Evolutionary conservation across 2,329 filamentous ascomycete genomes (phyloP), one percentile per base, ranked within the genome.

Genomic region (Penicillium sp.): DNA sequence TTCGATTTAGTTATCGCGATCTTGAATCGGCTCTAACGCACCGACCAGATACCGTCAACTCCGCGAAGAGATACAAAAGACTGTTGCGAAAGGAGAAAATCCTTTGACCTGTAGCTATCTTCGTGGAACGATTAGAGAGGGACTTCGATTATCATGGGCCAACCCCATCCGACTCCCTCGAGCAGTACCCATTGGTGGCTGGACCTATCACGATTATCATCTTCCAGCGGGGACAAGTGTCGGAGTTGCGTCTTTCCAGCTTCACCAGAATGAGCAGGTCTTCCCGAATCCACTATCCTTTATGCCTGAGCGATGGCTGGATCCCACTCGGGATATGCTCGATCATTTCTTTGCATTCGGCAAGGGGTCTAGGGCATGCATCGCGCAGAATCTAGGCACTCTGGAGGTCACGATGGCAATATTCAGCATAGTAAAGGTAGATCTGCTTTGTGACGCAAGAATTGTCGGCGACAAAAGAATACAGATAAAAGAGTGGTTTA

Each of bases 401-500:
- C 63, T 67, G 1, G 79, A 82, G 64, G 61, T 82, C 47, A 74
- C 66, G 23, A 64, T 75, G 60, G 75, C 74, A 0, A 73, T 75
- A 2, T 72, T 76, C 56, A 75, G 69, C 26, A 49, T 83, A 12
- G 78, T 75, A 0, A 66, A 73, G 50, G 74, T 68, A 11, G 74
- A 75, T 57, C 73, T 81, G 1, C 66, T 84, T 18, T 66, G 70
- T 4, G 79, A 79, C 2, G 79, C 78, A 2, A 75, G 55, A 44
- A 63, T 69, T 2, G 68, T 77, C 1, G 41, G n/a, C 12, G 41
- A 22, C 12, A 69, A 76, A 1, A 68, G 73, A 51, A 74, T 84
- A 11, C 74, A 80, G 65, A 79, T 82, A n/a, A 68, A 74, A 26
- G 79, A 85, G 62, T 84, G 81, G 81, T 84, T 84, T 59, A 84